Base-by-base conservation (phyloP, 306 rosid genomes). In the Prunus davidiana region DNA sequence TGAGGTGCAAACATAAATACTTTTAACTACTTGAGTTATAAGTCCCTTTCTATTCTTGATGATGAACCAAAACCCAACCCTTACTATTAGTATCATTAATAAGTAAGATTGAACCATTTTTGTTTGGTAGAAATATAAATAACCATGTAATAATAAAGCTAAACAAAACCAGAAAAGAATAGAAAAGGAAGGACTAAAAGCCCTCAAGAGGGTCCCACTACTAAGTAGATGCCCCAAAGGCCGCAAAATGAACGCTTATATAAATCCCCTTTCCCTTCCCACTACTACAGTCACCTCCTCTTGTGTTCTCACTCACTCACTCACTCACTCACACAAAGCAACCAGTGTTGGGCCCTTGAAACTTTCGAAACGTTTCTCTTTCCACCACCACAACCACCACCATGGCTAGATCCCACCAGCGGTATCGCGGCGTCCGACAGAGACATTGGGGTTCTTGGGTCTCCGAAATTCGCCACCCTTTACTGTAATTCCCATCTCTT, bases 371-470 rank as follows among this genome's bases (percentile, higher is more conserved):
- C 74, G 7, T 45, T 69, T 78, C 32, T 30, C 52, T 61, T 18
- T 25, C 43, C 57, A 8, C 64, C 27, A 10, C 15, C 55, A 12
- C 51, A 24, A 24, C 25, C 54, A 12, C 13, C 38, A 15, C 74
- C 76, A 91, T 91, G 97, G 89, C 87, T 1, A 89, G 94, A 82
- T 84, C 91, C 43, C 97, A 89, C 54, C 89, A 87, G 46, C 88
- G 92, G 13, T 91, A 86, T 73, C 83, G 97, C 11, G 97, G 97
- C 10, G 97, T 91, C 5, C 85, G 97, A 20, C 94, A 87, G 62
- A 83, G 97, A 71, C 94, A 91, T 19, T 91, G 97, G 97, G 97
- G 93, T 46, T 91, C 97, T 57, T 91, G 97, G 97, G 97, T 91
- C 79, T 91, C 97, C 9, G 93, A 91, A 70, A 91, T 91, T 78